Evolutionary conservation across 2,329 filamentous ascomycete genomes (phyloP).

Genomic region (Metarhizium anisopliae): DNA sequence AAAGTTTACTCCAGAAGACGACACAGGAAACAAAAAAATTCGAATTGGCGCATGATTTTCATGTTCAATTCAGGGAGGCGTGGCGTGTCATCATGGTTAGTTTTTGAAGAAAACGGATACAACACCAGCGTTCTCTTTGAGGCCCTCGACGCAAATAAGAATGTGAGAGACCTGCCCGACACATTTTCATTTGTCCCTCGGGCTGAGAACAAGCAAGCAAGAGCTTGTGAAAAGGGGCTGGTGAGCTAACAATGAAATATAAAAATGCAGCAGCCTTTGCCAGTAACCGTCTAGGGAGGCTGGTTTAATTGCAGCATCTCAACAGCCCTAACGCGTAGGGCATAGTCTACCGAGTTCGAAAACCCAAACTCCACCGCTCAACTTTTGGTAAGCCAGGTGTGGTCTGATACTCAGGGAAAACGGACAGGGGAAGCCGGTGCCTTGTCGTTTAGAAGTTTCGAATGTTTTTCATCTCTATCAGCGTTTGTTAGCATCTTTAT

Average conservation of each 20-base stretch:
- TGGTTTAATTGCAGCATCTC: neutral
- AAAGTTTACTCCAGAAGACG: neutral
- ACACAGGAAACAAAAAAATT: neutral
- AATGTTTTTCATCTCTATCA: slow-evolving; percentile 17
- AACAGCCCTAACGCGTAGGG: neutral
- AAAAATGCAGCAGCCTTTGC: slow-evolving; percentile 1
- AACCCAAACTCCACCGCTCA: neutral
- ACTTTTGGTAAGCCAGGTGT: neutral
- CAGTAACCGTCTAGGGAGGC: neutral
- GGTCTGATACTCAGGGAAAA: neutral
- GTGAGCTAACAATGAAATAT: slow-evolving; percentile 2
- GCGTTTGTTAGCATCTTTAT: neutral
- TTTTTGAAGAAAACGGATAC: neutral
- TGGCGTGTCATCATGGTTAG: slow-evolving; percentile 9
- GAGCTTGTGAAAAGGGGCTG: neutral
- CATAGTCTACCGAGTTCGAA: slow-evolving; percentile 6
- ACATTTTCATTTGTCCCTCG: slow-evolving; percentile 8
- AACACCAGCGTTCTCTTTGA: neutral
- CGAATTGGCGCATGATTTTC: neutral
- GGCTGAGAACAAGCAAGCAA: slow-evolving; percentile 1
- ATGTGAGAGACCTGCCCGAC: slow-evolving; percentile 12
- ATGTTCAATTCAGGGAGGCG: slow-evolving; percentile 7
- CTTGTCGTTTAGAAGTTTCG: neutral
- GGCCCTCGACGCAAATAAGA: slow-evolving; percentile 1
- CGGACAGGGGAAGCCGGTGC: neutral